Percentiles rank a stretch among this genome's conserved stretches.
Evolutionary conservation across 73 alveolate genomes (phyloP).

Genomic region (Paramecium sonneborni): DNA sequence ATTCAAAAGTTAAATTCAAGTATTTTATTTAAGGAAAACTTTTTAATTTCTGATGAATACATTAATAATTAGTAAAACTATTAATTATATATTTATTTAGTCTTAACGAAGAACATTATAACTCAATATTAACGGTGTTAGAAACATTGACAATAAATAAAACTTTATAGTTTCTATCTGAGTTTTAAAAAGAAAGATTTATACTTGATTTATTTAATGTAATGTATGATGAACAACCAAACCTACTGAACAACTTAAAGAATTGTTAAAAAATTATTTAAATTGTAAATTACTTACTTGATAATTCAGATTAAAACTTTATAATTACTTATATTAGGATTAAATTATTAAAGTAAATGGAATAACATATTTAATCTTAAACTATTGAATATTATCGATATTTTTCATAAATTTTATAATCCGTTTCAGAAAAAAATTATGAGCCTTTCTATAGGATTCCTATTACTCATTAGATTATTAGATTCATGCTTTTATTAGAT

Average conservation of each 20-base stretch:
- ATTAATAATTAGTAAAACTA: not conserved
- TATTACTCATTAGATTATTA: not conserved
- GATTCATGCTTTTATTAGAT: not conserved
- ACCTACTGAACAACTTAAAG: not conserved
- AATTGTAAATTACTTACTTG: not conserved
- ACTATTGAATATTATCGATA: not conserved
- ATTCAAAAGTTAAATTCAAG: not conserved
- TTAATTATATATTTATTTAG: not conserved
- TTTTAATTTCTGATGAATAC: not conserved
- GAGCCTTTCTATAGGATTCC: not conserved
- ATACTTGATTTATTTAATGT: not conserved
- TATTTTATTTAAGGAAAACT: not conserved
- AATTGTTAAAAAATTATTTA: not conserved
- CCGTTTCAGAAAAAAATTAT: not conserved
- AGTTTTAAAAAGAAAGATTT: not conserved
- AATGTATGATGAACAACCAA: not conserved
- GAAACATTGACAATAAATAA: not conserved
- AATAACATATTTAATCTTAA: not conserved
- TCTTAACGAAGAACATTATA: not conserved
- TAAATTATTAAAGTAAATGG: not conserved
- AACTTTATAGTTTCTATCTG: not conserved
- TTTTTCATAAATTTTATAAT: not conserved
- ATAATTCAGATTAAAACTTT: not conserved
- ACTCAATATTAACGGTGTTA: not conserved
- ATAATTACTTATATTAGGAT: not conserved